Conservation (phyloP, 2,329 filamentous ascomycete genomes). For the Xylariomycetidae sp. region DNA sequence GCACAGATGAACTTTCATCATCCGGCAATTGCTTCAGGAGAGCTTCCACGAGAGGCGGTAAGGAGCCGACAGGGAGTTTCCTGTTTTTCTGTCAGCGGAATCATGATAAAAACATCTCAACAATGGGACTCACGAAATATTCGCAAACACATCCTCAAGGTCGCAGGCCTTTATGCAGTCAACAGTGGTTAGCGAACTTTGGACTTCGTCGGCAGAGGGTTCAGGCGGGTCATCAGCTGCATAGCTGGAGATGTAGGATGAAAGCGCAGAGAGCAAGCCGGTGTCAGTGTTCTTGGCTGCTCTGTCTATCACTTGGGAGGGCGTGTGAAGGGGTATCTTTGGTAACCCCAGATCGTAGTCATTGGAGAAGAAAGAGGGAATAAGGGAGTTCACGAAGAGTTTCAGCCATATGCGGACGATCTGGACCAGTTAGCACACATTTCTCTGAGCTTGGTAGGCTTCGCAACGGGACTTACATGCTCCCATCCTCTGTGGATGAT, state of each 20-base stretch:
- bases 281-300: slow-evolving; percentile 71
- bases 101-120: too few relatives aligned
- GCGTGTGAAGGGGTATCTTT: slow-evolving; percentile 81
- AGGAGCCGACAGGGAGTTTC: slow-evolving; percentile 51
- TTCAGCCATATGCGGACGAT: slow-evolving; percentile 91
- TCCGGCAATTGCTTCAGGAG: slow-evolving; percentile 83
- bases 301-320: slow-evolving; percentile 88
- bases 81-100: slow-evolving; percentile 37
- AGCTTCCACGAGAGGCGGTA: slow-evolving; percentile 61
- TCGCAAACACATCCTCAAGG: slow-evolving; percentile 74
- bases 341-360: slow-evolving; percentile 64
- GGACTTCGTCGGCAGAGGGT: slow-evolving; percentile 92
- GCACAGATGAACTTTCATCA: slow-evolving; percentile 61
- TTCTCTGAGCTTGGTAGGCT: background rate
- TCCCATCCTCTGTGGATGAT: slow-evolving; percentile 74
- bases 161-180: slow-evolving; percentile 90
- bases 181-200: slow-evolving; percentile 89
- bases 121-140: slow-evolving; percentile 75
- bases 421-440: slow-evolving; percentile 45
- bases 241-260: slow-evolving; percentile 97
- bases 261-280: slow-evolving; percentile 88
- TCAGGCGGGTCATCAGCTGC: slow-evolving; percentile 96
- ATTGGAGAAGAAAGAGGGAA: slow-evolving; percentile 69
- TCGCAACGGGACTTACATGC: slow-evolving; percentile 47
- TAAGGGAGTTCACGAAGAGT: slow-evolving; percentile 90